Evolutionary conservation across 2,329 filamentous ascomycete species (phyloP).

Genomic region (Cladophialophora bantiana): DNA sequence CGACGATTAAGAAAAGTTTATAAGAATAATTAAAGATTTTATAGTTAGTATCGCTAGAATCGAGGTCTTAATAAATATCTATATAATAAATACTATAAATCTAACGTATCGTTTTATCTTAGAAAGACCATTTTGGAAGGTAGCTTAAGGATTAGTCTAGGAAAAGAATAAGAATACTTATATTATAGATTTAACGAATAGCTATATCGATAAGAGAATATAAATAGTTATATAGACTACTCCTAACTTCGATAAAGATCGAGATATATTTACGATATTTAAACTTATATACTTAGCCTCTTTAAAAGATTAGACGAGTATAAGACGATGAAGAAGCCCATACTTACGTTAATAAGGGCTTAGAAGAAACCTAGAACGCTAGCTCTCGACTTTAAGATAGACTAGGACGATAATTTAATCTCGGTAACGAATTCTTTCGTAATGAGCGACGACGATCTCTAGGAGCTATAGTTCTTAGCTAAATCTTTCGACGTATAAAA

Average conservation of each 20-base stretch:
- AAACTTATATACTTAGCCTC: not conserved
- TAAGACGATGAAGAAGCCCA: not conserved
- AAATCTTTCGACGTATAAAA: not conserved
- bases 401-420: not conserved
- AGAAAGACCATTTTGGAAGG: not conserved
- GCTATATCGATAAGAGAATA: not conserved
- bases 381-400: not conserved
- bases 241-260: not conserved
- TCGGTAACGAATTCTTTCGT: not conserved
- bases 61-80: constrained; percentile 4
- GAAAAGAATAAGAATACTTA: not conserved
- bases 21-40: constrained; percentile 12
- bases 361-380: not conserved
- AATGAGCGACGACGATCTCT: not conserved
- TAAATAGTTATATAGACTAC: not conserved
- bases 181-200: constrained; percentile 1
- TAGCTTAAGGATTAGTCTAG: not conserved
- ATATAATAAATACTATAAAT: not conserved
- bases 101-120: not conserved
- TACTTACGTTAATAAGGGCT: constrained; percentile 8
- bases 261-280: not conserved
- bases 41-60: not conserved
- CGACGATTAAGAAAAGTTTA: not conserved
- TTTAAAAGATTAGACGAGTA: constrained; percentile 9
- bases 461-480: not conserved